Base-by-base conservation (phyloP, 2,329 filamentous ascomycete species). In the Phialophora verrucosa region DNA sequence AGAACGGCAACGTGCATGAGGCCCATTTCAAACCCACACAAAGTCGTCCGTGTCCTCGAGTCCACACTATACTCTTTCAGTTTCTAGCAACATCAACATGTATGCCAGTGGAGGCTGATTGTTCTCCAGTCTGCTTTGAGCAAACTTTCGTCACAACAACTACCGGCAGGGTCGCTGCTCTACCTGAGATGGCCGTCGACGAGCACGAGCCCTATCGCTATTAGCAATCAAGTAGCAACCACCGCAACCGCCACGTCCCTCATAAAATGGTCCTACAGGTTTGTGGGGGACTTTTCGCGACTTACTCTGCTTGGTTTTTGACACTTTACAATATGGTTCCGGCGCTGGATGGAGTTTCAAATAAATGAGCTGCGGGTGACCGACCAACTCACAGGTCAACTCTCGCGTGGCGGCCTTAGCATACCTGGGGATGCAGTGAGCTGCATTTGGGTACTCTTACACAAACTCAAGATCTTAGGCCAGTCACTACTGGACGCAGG, bases 1-100 rank as follows among this genome's bases (percentile, higher is more conserved):
- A 44, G 17, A 10, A 17, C 59, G 64, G 64, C 17, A 44, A 54
- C 12, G 27, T 62, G 59, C 64, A 59, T 47, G 23, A 53, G 10
- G 47, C n/a, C 25, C 55, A 47, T 50, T 51, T 66, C 54, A 50
- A 64, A 44, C 2, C 54, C 53, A 59, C 54, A 64, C 55, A 59
- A 49, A 49, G 56, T 31, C 35, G 32, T 29, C 38, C 31, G 5
- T 17, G 53, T 23, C 60, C 64, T 63, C 53, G 61, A 63, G 54
- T 63, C 42, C 44, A 44, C 38, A 42, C 35, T 42, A 20, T 17
- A 27, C 2, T 17, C 20, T 12, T n/a, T 20, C 23, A 8, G 35
- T 2, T 50, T n/a, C 35, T 54, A 4, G 14, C 27, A 51, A 23
- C 49, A 27, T 50, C n/a, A 25, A 50, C 2, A 27, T 50, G 20